phyloP scores from a whole-genome alignment of 148 eudicot species.

The Vaccinium macrocarpon region DNA sequence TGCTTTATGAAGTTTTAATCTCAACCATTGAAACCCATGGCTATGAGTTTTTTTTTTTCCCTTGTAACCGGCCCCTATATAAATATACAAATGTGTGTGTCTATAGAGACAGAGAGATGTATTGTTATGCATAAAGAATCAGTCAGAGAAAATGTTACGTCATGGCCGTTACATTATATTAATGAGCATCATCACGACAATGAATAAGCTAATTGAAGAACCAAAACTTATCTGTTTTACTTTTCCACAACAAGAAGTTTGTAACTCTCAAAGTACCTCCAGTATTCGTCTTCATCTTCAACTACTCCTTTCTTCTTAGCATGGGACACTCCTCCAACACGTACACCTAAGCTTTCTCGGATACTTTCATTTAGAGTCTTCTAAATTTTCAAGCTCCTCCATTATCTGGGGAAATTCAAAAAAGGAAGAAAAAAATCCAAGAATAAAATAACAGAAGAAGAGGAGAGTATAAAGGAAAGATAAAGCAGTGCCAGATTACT shows the following conservation, averaged over 20 bases:
- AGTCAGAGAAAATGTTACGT: background rate
- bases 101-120: background rate
- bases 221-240: background rate
- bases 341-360: conserved; percentile 86
- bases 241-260: background rate
- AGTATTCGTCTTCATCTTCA: conserved; percentile 69
- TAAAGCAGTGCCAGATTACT: background rate
- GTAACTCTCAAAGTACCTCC: conserved; percentile 49
- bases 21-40: too few species aligned
- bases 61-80: too few species aligned
- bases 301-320: conserved; percentile 55
- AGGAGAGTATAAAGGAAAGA: conserved; percentile 2
- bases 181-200: background rate
- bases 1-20: too few species aligned
- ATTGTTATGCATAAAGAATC: background rate
- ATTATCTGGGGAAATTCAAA: conserved; percentile 37
- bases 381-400: conserved; percentile 98
- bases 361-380: conserved; percentile 96
- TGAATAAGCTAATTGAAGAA: background rate
- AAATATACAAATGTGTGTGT: too few species aligned
- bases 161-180: background rate
- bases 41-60: too few species aligned
- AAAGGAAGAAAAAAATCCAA: background rate
- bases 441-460: conserved; percentile 9
- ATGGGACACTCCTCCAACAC: conserved; percentile 44